Evolutionary conservation across 2,329 filamentous ascomycete genomes (phyloP).

Genomic region (Talaromyces rugulosus): DNA sequence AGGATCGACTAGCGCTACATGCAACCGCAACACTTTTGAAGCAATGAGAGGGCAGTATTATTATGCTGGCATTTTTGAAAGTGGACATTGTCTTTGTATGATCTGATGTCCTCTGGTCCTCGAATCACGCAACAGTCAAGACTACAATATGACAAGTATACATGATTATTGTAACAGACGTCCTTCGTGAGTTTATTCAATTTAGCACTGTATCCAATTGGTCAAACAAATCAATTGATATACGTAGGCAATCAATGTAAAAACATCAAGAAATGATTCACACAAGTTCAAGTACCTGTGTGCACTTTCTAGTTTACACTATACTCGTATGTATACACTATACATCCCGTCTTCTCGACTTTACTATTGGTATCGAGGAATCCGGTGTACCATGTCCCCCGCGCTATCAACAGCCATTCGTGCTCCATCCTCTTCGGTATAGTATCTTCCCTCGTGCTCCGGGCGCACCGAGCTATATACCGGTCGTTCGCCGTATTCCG

Average conservation of each 20-base stretch:
- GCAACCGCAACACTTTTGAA: not conserved
- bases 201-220: not conserved
- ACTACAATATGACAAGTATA: not conserved
- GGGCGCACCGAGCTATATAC: slow-evolving; percentile 35
- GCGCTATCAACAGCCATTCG: slow-evolving; percentile 27
- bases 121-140: not conserved
- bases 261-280: not conserved
- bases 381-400: slow-evolving; percentile 27
- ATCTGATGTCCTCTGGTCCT: not conserved
- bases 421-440: slow-evolving; percentile 31
- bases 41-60: not conserved
- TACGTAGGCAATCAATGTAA: not conserved
- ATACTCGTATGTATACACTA: not conserved
- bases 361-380: slow-evolving; percentile 28
- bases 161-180: not conserved
- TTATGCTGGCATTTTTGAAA: not conserved
- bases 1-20: not conserved
- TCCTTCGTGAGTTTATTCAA: not conserved
- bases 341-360: not conserved
- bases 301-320: not conserved
- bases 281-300: not conserved
- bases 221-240: not conserved
- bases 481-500: slow-evolving; percentile 47
- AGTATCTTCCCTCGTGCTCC: slow-evolving; percentile 30
- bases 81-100: not conserved